Evolutionary conservation across 495 filamentous ascomycete genomes (phyloP), one percentile per base, ranked within the genome.

Genomic region (Aspergillus avenaceus): DNA sequence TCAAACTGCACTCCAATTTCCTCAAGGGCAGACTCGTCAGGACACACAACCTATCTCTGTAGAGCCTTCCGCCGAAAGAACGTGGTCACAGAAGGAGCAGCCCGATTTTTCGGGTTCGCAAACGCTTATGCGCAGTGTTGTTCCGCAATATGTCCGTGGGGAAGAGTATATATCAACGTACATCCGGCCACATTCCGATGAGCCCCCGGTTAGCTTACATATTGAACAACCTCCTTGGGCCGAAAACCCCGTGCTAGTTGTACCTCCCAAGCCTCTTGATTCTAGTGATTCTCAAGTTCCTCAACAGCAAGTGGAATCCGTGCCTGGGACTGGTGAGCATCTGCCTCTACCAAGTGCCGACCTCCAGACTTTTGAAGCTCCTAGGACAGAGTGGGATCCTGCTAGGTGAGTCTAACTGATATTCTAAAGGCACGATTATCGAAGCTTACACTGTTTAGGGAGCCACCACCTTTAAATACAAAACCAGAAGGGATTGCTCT

Each of bases 401-500:
- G 78, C 80, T 54, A 70, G 73, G 84, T 86, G 69, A 58, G 76
- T 55, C 24, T 42, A 1, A 5, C 13, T 11, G 3, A 4, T 36
- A 34, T 25, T 8, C 13, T 24, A 18, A 29, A 28, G 21, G 32
- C 41, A 23, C 27, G 25, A 40, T 21, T 37, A n/a, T 22, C 25
- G 50, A 26, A 57, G 53, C 62, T 71, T 40, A 70, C 55, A 32
- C 13, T 28, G 29, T 11, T 45, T 52, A 95, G 90, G 61, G 77
- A 84, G 41, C 77, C 88, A 28, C 91, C 91, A 36, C 90, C 91
- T 0, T 19, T 70, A 18, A 76, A 88, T 51, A 84, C 90, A 0
- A 81, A 71, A 51, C 89, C 90, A 0, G 91, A 95, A 75, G 91
- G 86, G 19, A 64, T 76, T 27, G 86, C 90, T 55, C 81, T 96